phyloP scores from a whole-genome alignment of 177 flowering plant genomes.

The Tripterygium wilfordii region DNA sequence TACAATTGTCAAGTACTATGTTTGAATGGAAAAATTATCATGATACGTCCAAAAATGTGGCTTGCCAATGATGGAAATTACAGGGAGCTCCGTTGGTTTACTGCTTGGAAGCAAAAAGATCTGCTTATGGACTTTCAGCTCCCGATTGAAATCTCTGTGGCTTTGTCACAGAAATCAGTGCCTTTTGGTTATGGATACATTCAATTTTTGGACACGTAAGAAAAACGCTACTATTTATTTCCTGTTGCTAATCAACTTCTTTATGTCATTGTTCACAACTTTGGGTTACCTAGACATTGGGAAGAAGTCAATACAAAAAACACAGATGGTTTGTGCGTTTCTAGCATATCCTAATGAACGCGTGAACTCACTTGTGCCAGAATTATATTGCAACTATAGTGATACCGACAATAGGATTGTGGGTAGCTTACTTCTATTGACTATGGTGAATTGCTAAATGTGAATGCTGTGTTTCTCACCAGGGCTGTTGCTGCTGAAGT shows the following conservation, averaged over 20 bases:
- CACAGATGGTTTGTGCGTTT: too few species aligned
- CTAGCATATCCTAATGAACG: too few species aligned
- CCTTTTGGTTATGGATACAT: conserved; percentile 94
- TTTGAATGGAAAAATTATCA: conserved; percentile 68
- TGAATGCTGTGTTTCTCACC: conserved; percentile 10
- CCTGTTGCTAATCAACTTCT: too few species aligned
- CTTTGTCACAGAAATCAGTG: conserved; percentile 61
- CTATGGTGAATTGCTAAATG: neutral
- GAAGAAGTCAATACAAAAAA: too few species aligned
- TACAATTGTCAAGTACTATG: conserved; percentile 92
- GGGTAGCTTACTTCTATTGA: too few species aligned
- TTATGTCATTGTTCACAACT: too few species aligned
- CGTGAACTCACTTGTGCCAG: too few species aligned
- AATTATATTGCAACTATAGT: too few species aligned
- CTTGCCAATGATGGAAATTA: conserved; percentile 97
- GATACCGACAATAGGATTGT: too few species aligned
- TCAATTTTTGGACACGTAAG: conserved; percentile 89
- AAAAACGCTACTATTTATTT: too few species aligned
- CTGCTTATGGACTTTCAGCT: conserved; percentile 76
- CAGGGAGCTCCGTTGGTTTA: conserved; percentile 94
- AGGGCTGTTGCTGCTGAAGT: conserved; percentile 96
- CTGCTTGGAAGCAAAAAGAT: conserved; percentile 81
- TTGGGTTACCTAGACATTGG: too few species aligned
- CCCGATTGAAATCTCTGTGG: conserved; percentile 63
- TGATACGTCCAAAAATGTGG: conserved; percentile 96